Percentiles rank a stretch among this genome's conserved stretches.
phyloP scores from a whole-genome alignment of 495 filamentous ascomycete genomes.

The Penicillium ochrochloron region DNA sequence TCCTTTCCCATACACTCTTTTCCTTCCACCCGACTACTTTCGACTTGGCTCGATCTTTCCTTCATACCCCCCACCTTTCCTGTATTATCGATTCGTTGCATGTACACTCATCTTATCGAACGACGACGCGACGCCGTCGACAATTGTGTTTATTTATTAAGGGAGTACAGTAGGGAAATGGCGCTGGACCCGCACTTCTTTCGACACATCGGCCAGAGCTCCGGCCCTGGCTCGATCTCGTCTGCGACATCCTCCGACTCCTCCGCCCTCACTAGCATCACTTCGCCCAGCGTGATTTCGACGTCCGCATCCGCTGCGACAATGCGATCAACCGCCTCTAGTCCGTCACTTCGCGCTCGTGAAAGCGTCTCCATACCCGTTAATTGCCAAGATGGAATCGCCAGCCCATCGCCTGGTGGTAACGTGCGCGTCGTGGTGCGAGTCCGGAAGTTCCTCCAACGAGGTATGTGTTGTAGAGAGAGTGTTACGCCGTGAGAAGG shows the following conservation, averaged over 20 bases:
- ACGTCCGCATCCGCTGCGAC: slow-evolving; percentile 66
- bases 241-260: slow-evolving; percentile 62
- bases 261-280: slow-evolving; percentile 59
- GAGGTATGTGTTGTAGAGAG: slow-evolving; percentile 67
- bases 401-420: slow-evolving; percentile 59
- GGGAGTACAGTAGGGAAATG: slow-evolving; percentile 55
- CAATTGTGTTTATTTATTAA: slow-evolving; percentile 53
- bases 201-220: slow-evolving; percentile 49
- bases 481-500: neutral
- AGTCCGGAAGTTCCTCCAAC: slow-evolving; percentile 82
- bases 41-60: neutral
- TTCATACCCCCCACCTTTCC: slow-evolving; percentile 12
- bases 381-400: slow-evolving; percentile 34
- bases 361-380: slow-evolving; percentile 61
- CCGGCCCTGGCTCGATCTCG: slow-evolving; percentile 51
- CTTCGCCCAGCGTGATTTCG: slow-evolving; percentile 50
- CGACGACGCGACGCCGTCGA: slow-evolving; percentile 53
- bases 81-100: slow-evolving; percentile 38
- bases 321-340: slow-evolving; percentile 55
- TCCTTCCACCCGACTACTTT: neutral
- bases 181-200: slow-evolving; percentile 62
- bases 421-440: slow-evolving; percentile 96
- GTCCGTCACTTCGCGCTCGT: slow-evolving; percentile 71
- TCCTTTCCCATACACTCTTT: slow-evolving; percentile 11
- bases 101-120: slow-evolving; percentile 47